Evolutionary conservation across 768 basidiomycete genomes (phyloP).

Genomic region (Boletus rubescentipes): DNA sequence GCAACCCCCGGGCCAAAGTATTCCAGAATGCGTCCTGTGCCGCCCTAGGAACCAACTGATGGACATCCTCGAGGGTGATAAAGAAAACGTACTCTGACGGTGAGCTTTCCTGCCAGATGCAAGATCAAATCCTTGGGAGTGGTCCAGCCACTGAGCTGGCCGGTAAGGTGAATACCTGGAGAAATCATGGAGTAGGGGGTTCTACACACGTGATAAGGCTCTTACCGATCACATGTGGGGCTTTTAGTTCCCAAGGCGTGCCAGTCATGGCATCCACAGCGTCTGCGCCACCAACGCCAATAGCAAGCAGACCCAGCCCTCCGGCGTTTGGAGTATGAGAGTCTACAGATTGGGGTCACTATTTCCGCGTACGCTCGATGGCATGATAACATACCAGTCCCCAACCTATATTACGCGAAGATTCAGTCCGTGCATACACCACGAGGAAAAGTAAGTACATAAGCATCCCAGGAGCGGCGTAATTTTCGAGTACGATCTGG

Average conservation of each 20-base stretch:
- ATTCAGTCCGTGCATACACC: background rate
- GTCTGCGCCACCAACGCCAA: constrained; percentile 99
- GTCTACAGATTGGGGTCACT: constrained; percentile 46
- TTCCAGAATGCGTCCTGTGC: constrained; percentile 93
- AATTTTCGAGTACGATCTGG: constrained; percentile 97
- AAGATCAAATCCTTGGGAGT: constrained; percentile 97
- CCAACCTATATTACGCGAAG: constrained; percentile 53
- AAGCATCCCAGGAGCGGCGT: constrained; percentile 92
- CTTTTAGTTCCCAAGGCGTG: constrained; percentile 97
- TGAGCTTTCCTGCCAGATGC: constrained; percentile 89
- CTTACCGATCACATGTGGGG: constrained; percentile 79
- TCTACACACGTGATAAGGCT: background rate
- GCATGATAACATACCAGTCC: constrained; percentile 58
- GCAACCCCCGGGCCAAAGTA: constrained; percentile 94
- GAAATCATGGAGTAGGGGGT: background rate
- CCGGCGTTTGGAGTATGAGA: constrained; percentile 99
- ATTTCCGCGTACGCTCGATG: background rate
- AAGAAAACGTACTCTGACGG: constrained; percentile 69
- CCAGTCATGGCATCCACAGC: constrained; percentile 98
- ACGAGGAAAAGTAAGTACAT: constrained; percentile 52
- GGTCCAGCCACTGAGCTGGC: constrained; percentile 85
- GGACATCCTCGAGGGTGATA: background rate
- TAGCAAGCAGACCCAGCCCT: constrained; percentile 93
- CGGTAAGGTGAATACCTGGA: constrained; percentile 83
- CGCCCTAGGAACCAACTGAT: constrained; percentile 56